A percentile compares a stretch with the other conserved stretches of the same genome.
Conservation (phyloP, 2,329 filamentous ascomycete species). For the Aspergillus pseudonomiae region DNA sequence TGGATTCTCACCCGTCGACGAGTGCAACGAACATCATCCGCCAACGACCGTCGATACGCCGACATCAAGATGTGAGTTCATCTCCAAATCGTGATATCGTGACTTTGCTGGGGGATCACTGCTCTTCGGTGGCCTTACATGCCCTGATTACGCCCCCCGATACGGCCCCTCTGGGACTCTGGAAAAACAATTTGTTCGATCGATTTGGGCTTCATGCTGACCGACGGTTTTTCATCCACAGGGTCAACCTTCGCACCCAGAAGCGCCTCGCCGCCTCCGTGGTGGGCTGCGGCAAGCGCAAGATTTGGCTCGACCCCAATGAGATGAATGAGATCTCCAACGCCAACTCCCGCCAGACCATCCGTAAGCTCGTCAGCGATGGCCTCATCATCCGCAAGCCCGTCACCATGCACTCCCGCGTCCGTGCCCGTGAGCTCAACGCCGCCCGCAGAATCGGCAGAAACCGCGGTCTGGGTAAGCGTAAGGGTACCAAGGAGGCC, state of each 20-base stretch:
- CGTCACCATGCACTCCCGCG: conserved; percentile 99
- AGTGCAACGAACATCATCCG: conserved; percentile 49
- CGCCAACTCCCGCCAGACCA: conserved; percentile 99
- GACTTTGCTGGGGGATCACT: conserved; percentile 21
- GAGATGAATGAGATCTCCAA: conserved; percentile 99
- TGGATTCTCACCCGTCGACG: conserved; percentile 40
- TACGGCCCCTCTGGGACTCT: conserved; percentile 12
- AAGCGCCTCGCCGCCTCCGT: conserved; percentile 99
- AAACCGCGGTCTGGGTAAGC: conserved; percentile 99
- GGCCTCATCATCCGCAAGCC: conserved; percentile 99
- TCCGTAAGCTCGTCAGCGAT: conserved; percentile 99
- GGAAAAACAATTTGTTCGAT: conserved; percentile 14
- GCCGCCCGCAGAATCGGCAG: conserved; percentile 91
- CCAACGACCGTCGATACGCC: conserved; percentile 51
- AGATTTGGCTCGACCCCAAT: conserved; percentile 99
- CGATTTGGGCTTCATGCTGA: conserved; percentile 34
- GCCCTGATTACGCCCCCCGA: conserved; percentile 9
- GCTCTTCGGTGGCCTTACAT: conserved; percentile 23
- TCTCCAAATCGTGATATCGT: conserved; percentile 27
- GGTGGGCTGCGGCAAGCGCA: conserved; percentile 98
- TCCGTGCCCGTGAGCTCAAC: conserved; percentile 92
- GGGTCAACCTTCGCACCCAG: conserved; percentile 99
- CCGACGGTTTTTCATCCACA: conserved; percentile 49
- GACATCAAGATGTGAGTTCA: conserved; percentile 51
- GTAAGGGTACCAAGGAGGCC: conserved; percentile 99